Conservation (phyloP, 129 eudicot species). For the Dittrichia graveolens region DNA sequence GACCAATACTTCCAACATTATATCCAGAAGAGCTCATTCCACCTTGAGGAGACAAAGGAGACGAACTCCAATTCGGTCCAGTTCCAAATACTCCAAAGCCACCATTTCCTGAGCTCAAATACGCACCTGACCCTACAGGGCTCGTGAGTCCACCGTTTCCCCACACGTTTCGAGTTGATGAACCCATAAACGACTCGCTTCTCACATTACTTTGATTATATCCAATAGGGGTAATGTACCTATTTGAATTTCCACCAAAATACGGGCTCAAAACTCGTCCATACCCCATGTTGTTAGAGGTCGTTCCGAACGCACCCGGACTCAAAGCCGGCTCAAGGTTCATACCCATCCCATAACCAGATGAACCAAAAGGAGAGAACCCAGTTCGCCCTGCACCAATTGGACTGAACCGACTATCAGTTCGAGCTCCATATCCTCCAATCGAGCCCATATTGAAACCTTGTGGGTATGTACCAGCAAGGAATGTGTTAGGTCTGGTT, state of each 20-base stretch:
- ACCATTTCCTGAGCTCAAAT: slow-evolving; percentile 62
- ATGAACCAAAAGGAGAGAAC: slow-evolving; percentile 68
- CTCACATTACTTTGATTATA: slow-evolving; percentile 44
- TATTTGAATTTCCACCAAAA: slow-evolving; percentile 49
- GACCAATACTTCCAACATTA: slow-evolving; percentile 50
- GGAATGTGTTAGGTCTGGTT: slow-evolving; percentile 53
- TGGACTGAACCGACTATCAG: slow-evolving; percentile 59
- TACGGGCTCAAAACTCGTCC: slow-evolving; percentile 64
- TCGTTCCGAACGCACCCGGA: slow-evolving; percentile 55
- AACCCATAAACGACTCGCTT: slow-evolving; percentile 56
- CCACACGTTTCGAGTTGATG: slow-evolving; percentile 61
- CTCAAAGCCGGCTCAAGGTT: slow-evolving; percentile 60
- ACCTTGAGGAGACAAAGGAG: slow-evolving; percentile 47
- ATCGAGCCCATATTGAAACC: slow-evolving; percentile 58
- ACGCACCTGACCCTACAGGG: slow-evolving; percentile 50
- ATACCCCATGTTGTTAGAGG: slow-evolving; percentile 51
- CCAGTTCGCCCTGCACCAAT: slow-evolving; percentile 53
- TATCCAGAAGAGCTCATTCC: slow-evolving; percentile 56
- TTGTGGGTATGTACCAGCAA: slow-evolving; percentile 55
- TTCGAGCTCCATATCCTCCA: slow-evolving; percentile 66
- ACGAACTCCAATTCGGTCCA: slow-evolving; percentile 61
- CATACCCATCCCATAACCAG: slow-evolving; percentile 69
- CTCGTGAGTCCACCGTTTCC: slow-evolving; percentile 56
- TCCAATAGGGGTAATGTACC: slow-evolving; percentile 70
- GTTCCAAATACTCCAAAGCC: slow-evolving; percentile 71